Evolutionary conservation across 441 rosid species (phyloP).

Genomic region (Adansonia grandidieri): DNA sequence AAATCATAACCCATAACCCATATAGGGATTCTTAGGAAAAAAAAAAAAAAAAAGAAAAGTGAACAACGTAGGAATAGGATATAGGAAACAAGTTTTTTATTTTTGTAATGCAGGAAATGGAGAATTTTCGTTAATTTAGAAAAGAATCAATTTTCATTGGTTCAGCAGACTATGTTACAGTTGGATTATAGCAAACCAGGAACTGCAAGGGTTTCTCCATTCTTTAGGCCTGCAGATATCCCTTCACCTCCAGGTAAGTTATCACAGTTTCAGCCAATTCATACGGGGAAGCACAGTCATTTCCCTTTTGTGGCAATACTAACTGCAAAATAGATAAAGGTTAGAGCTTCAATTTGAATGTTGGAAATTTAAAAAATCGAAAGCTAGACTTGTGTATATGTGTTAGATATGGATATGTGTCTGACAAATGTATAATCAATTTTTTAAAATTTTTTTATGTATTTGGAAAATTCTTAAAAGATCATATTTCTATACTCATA

Average conservation of each 20-base stretch:
- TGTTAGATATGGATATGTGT: too few relatives aligned
- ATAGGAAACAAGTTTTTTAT: slow-evolving; percentile 36
- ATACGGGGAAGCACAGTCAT: slow-evolving; percentile 46
- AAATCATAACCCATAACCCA: too few relatives aligned
- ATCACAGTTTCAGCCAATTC: slow-evolving; percentile 75
- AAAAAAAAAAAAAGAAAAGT: too few relatives aligned
- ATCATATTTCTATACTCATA: too few relatives aligned
- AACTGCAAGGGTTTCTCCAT: neutral
- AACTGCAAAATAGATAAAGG: slow-evolving; percentile 50
- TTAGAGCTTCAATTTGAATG: slow-evolving; percentile 14
- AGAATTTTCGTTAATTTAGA: slow-evolving; percentile 15
- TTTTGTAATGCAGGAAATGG: neutral
- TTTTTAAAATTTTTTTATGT: too few relatives aligned
- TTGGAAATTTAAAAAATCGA: neutral
- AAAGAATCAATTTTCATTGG: slow-evolving; percentile 1
- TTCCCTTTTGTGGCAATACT: slow-evolving; percentile 43
- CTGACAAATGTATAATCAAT: too few relatives aligned
- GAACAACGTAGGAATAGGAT: too few relatives aligned
- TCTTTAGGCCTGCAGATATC: slow-evolving; percentile 57
- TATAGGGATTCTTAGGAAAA: too few relatives aligned
- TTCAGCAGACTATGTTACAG: neutral
- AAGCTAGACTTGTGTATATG: too few relatives aligned
- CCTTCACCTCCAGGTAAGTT: slow-evolving; percentile 65
- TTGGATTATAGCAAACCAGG: slow-evolving; percentile 11
- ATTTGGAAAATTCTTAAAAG: too few relatives aligned